Percentiles rank a stretch among this genome's conserved stretches.
These are phyloP conservation scores for Purshia tridentata DNA, from an alignment of 306 rosid species.

Conservation along the genomic window DNA sequence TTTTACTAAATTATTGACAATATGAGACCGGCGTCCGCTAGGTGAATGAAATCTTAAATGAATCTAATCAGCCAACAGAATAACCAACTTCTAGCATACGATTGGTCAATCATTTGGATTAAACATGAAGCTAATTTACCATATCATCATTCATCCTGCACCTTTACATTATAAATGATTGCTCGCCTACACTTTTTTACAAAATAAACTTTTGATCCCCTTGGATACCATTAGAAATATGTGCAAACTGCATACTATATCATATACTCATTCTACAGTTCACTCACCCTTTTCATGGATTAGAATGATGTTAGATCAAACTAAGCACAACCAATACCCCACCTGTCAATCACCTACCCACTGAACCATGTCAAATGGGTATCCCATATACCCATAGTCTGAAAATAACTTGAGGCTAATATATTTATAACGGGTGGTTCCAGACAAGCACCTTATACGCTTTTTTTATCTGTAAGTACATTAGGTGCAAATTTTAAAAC, in stretches of 20 bases:
- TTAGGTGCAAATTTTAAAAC: not conserved
- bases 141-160: no score
- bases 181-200: no score
- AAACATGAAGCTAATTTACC: no score
- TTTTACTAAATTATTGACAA: not conserved
- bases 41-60: not conserved
- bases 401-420: not conserved
- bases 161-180: no score
- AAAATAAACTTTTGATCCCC: not conserved
- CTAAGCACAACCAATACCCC: not conserved
- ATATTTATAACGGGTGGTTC: not conserved
- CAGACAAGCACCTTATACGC: not conserved
- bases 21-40: not conserved
- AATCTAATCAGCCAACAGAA: not conserved
- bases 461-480: not conserved
- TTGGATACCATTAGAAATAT: not conserved
- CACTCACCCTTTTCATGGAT: not conserved
- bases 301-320: not conserved
- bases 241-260: not conserved
- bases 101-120: no score
- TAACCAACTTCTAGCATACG: no score
- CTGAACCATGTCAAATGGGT: slow-evolving; percentile 4
- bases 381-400: not conserved
- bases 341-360: not conserved
- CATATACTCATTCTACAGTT: not conserved